phyloP scores from a whole-genome alignment of 768 basidiomycete species.

The Pleurotus giganteus region DNA sequence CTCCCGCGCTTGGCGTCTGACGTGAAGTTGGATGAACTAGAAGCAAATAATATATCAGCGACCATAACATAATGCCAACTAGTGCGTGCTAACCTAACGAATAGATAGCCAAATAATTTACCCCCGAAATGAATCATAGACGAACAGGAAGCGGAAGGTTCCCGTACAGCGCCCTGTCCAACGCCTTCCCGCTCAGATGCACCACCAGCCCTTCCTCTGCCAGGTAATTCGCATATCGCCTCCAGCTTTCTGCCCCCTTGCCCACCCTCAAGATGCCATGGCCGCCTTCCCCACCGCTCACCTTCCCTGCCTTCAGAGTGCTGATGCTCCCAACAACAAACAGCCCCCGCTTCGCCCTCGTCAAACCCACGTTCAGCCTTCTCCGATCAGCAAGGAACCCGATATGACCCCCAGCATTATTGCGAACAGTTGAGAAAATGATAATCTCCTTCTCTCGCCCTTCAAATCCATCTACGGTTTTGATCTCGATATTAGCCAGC shows the following conservation, averaged over 20 bases:
- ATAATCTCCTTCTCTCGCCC: slow-evolving; percentile 92
- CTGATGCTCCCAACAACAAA: slow-evolving; percentile 75
- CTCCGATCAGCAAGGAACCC: slow-evolving; percentile 88
- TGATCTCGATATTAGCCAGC: slow-evolving; percentile 71
- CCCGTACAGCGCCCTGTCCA: slow-evolving; percentile 42
- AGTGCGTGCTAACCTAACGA: too few species aligned
- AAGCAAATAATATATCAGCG: too few species aligned
- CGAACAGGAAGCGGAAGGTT: slow-evolving; percentile 20
- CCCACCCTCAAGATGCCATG: slow-evolving; percentile 24
- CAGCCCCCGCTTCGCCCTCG: slow-evolving; percentile 82
- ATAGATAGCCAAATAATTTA: slow-evolving; percentile 5
- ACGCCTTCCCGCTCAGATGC: slow-evolving; percentile 38
- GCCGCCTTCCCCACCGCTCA: slow-evolving; percentile 17
- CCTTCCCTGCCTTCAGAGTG: slow-evolving; percentile 55
- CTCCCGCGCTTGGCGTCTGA: not conserved
- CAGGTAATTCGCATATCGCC: slow-evolving; percentile 58
- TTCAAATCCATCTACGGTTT: slow-evolving; percentile 94
- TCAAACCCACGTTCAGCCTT: slow-evolving; percentile 87
- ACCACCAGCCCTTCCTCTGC: slow-evolving; percentile 51
- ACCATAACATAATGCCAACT: too few species aligned
- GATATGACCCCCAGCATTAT: slow-evolving; percentile 73
- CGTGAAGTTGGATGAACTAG: too few species aligned
- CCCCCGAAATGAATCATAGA: not conserved
- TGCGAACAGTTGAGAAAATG: slow-evolving; percentile 87
- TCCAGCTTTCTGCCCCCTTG: slow-evolving; percentile 56